Evolutionary conservation across 2,329 filamentous ascomycete genomes (phyloP), one percentile per base, ranked within the genome.

Genomic region (Epicoccum nigrum): DNA sequence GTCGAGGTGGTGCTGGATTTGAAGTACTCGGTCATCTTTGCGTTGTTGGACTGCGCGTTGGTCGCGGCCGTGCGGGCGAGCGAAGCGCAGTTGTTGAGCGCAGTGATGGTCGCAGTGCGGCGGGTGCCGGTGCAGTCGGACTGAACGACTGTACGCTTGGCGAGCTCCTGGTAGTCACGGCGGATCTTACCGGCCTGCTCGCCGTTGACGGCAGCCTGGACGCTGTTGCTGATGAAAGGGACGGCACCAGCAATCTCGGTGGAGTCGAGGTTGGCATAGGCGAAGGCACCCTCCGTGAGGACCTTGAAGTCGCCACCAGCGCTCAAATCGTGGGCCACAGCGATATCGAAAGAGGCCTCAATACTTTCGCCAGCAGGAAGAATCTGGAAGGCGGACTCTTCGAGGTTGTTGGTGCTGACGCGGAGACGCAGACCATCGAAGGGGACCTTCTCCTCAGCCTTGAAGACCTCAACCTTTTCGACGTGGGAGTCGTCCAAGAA

Each of bases 11-110:
- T 70, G 25, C 78, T 79, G 0, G 79, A 79, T 72, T 85, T 86
- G 78, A 87, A 88, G 75, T 84, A 88, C 71, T 86, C 82, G 23
- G 70, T 72, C 64, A 86, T 83, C 57, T 73, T 67, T 3, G 77
- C 76, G 0, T 74, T 59, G 21, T 81, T 82, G 1, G 76, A 80
- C 1, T 74, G 64, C 0, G 83, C 83, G 2, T 79, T 80, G 0
- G 70, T 63, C 1, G 80, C 76, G 2, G 84, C 84, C 2, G 72
- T 68, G 8, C 70, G 71, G 2, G 86, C 83, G 4, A 86, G 72
- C 7, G 71, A 71, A 4, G 76, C 74, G 58, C 84, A 82, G 67
- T 82, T 80, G 53, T 62, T 60, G 7, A 87, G 73, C 1, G 83
- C 84, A 2, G 65, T 78, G 17, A 67, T 64, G 7, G 81, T 79